Percentiles rank a stretch among this genome's conserved stretches.
These are phyloP conservation scores for Perilla frutescens DNA, from an alignment of 257 asterid species.

Conservation along the genomic window DNA sequence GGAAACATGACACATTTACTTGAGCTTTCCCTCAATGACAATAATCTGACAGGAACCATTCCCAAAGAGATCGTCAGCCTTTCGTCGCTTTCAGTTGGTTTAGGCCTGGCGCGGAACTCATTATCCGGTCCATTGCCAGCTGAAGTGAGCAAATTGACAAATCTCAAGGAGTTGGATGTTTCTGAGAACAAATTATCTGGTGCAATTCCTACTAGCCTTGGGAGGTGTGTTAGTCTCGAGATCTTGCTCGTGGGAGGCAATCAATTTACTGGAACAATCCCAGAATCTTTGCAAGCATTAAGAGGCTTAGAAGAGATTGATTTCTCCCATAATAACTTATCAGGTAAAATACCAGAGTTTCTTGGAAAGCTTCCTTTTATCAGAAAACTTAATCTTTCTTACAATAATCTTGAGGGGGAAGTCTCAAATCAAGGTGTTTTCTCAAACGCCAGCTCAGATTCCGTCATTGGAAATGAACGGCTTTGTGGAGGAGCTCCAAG, in stretches of 20 bases:
- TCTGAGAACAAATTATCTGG: conserved; percentile 20
- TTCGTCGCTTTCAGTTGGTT: conserved; percentile 1
- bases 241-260: neutral
- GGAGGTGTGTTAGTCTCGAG: conserved; percentile 1
- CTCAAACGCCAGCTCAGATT: neutral
- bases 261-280: neutral
- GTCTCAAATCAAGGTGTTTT: conserved; percentile 4
- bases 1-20: conserved; percentile 9
- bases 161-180: conserved; percentile 1
- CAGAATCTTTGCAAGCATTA: conserved; percentile 5
- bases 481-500: conserved; percentile 18
- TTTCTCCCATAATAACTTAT: conserved; percentile 8
- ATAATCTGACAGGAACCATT: neutral
- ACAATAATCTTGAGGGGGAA: conserved; percentile 17
- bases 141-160: conserved; percentile 4
- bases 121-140: neutral
- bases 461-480: neutral
- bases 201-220: conserved; percentile 1
- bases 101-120: neutral
- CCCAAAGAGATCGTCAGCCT: conserved; percentile 3
- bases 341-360: conserved; percentile 9
- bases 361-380: conserved; percentile 7
- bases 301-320: conserved; percentile 12
- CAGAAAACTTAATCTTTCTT: conserved; percentile 7
- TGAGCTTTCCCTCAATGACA: neutral